Base-by-base conservation (phyloP, 2,329 filamentous ascomycete genomes). In the Monosporascus sp. region DNA sequence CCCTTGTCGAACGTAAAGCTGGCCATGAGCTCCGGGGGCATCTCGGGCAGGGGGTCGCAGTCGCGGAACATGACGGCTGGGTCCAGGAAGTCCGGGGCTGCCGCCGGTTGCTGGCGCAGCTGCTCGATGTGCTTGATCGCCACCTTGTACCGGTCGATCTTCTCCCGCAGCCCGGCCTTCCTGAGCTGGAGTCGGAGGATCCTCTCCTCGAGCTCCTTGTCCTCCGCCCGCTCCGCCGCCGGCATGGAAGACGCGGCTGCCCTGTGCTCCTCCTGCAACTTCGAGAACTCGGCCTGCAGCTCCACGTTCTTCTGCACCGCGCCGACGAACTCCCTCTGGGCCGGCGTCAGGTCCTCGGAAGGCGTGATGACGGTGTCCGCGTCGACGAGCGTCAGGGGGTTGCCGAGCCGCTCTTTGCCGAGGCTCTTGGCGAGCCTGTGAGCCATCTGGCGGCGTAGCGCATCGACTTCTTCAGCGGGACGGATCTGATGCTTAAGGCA, bases 321-420 rank as follows among this genome's bases (percentile, higher is more conserved):
- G 47, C 78, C 75, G 31, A 85, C 62, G 57, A 84, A 87, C 37
- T 80, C 76, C 59, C 72, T 74, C 49, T 82, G 78, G 17, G 78
- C 63, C 1, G 79, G 81, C 37, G 71, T 73, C 0, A 76, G 61
- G 22, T 74, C 71, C 3, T 71, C 58, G 20, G 70, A 64, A 15
- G 68, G 48, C 18, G 66, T 66, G 51, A 75, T 61, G 53, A 69
- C 61, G 48, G 65, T 64, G 37, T 71, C 63, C 26, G 69, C 55
- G 45, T 77, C 74, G 38, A 76, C 63, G 11, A 86, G 73, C 17
- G 80, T 76, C 22, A 84, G 65, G 11, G 78, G 77, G 22, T 70
- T 71, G 44, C 66, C 68, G 48, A 74, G 64, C 28, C 73, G 67
- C n/a, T 70, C 73, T 55, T 73, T 68, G 17, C 74, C 68, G 18